Evolutionary conservation across 2,329 filamentous ascomycete genomes (phyloP).

Genomic region (Kalaharituber pfeilii): DNA sequence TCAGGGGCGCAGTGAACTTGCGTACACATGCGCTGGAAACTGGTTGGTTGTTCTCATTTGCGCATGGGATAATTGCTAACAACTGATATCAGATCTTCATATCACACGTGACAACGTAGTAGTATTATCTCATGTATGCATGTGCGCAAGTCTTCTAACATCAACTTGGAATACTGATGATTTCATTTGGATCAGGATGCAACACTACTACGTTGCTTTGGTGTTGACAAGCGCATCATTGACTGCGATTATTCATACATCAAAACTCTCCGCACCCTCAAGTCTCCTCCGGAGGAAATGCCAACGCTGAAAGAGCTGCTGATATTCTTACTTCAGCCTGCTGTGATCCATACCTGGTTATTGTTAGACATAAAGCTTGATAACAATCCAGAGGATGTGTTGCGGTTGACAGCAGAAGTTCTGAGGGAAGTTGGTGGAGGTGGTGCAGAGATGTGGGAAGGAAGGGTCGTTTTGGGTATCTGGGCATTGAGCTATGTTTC

Average conservation of each 20-base stretch:
- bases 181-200: conserved; percentile 42
- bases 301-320: conserved; percentile 58
- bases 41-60: conserved; percentile 5
- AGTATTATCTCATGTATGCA: conserved; percentile 59
- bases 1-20: conserved; percentile 52
- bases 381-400: conserved; percentile 52
- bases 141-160: neutral
- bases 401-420: conserved; percentile 48
- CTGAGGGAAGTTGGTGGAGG: conserved; percentile 36
- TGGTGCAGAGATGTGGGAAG: conserved; percentile 41
- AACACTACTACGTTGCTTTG: conserved; percentile 65
- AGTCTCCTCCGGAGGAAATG: conserved; percentile 52
- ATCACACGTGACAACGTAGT: conserved; percentile 67
- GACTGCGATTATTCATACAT: conserved; percentile 65
- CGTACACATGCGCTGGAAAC: conserved; percentile 75
- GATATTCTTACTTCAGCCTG: conserved; percentile 48
- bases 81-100: conserved; percentile 46
- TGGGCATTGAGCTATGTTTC: conserved; percentile 46
- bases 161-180: too few species aligned
- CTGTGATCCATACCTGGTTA: conserved; percentile 53
- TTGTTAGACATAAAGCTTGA: conserved; percentile 81
- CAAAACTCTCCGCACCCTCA: conserved; percentile 46
- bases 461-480: conserved; percentile 60
- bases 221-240: conserved; percentile 49
- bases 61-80: neutral